Evolutionary conservation across 495 filamentous ascomycete genomes (phyloP), one percentile per base, ranked within the genome.

Genomic region (Aspergillus leporis): DNA sequence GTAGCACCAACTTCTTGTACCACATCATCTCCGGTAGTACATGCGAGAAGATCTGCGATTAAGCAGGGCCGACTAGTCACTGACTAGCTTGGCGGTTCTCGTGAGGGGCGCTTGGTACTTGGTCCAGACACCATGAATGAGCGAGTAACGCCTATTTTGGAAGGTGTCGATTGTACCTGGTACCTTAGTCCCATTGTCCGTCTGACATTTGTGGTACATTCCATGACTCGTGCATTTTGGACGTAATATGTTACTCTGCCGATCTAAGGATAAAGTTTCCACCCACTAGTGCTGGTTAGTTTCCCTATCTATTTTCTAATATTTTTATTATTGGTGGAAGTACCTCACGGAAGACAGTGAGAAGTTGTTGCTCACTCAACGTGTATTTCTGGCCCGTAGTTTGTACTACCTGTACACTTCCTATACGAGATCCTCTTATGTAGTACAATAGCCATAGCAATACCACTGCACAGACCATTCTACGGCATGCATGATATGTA

Each of bases 181-280:
- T 22, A n/a, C 43, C 43, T 47, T n/a, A 7, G 43, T 2, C n/a
- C 41, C 7, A 7, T 28, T 28, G 18, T 14, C 14, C 16, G 13
- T 41, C 38, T 41, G 38, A 41, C 38, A n/a, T n/a, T n/a, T 47
- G 43, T 47, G 43, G 13, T 47, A 47, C 43, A 23, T 47, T 23
- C 43, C 43, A 22, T 47, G 43, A 47, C 43, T 47, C 43, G 43
- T 47, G 43, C 43, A 10, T 16, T n/a, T 38, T 22, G 19, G 18
- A 8, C 8, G 7, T n/a, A 47, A 13, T 47, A 18, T 16, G 7
- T 22, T 8, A 47, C 43, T 23, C 19, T 16, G 41, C n/a, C 8
- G 41, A 45, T 7, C n/a, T 19, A 3, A 41, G 43, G 43, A 47
- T 23, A 47, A 22, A 23, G 43, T 22, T 47, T 47, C 43, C 43